Percentiles rank a stretch among this genome's conserved stretches.
These are phyloP conservation scores for Boehmeria nivea DNA, from an alignment of 306 rosid genomes.

Conservation along the genomic window DNA sequence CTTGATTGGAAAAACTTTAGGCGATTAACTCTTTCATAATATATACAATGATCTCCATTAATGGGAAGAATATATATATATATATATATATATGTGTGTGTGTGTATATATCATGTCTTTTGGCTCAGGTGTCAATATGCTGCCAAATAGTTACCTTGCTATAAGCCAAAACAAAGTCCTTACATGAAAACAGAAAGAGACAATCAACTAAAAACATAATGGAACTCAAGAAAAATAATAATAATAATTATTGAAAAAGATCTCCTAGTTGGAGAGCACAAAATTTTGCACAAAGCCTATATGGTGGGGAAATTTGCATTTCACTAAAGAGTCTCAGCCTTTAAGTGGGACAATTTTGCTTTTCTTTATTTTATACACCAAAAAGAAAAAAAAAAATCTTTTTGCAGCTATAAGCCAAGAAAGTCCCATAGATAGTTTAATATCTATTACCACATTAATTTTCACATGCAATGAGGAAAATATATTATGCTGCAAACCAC, in stretches of 20 bases:
- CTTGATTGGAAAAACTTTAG: conserved; percentile 22
- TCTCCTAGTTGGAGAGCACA: no score
- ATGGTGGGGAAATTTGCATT: background rate
- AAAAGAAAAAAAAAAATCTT: no score
- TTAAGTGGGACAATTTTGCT: conserved; percentile 6
- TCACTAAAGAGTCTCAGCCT: conserved; percentile 3
- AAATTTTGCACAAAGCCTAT: background rate
- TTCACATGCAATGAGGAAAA: conserved; percentile 2
- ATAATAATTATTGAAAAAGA: background rate
- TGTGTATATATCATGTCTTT: no score
- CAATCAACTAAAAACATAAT: conserved; percentile 1
- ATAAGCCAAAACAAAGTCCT: conserved; percentile 9
- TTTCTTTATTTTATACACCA: background rate
- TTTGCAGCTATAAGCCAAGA: background rate
- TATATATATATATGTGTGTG: no score
- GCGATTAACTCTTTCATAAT: conserved; percentile 4
- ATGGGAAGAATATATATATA: no score
- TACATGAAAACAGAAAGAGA: background rate
- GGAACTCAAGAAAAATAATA: background rate
- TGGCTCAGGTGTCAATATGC: conserved; percentile 11
- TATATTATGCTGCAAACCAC: conserved; percentile 1
- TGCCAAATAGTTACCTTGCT: conserved; percentile 10
- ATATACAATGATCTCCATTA: conserved; percentile 13
- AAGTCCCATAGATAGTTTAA: conserved; percentile 5
- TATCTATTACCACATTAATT: conserved; percentile 1